Conservation (phyloP, 306 rosid genomes). For the Medicago lupulina region DNA sequence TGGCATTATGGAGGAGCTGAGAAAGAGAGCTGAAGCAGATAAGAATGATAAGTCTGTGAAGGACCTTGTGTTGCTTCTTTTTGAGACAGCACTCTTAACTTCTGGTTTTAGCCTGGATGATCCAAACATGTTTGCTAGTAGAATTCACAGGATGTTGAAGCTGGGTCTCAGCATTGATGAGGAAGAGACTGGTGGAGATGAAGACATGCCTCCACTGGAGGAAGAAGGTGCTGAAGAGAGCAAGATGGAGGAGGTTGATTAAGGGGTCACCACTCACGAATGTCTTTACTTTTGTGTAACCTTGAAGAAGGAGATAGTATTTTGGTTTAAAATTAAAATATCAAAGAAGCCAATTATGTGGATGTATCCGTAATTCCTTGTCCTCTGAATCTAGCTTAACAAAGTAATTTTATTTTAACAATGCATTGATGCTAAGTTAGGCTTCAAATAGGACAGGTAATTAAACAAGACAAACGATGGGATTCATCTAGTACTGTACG, state of each 20-base stretch:
- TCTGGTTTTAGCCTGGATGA: slow-evolving; percentile 3
- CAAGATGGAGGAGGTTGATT: slow-evolving; percentile 6
- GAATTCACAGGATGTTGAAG: slow-evolving; percentile 8
- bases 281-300: not conserved
- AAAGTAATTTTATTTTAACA: too few relatives aligned
- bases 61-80: not conserved
- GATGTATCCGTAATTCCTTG: too few relatives aligned
- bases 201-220: not conserved
- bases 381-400: too few relatives aligned
- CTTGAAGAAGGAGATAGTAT: too few relatives aligned
- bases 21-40: not conserved
- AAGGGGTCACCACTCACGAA: not conserved
- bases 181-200: not conserved
- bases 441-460: too few relatives aligned
- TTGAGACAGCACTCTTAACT: not conserved
- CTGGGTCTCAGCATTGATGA: slow-evolving; percentile 1
- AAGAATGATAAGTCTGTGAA: slow-evolving; percentile 1
- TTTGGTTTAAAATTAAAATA: too few relatives aligned
- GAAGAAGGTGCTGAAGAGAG: not conserved
- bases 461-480: too few relatives aligned
- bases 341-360: not conserved
- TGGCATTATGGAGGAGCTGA: not conserved
- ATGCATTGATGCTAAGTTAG: not conserved
- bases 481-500: too few relatives aligned
- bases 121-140: not conserved